Evolutionary conservation across 2,329 filamentous ascomycete species (phyloP).

Genomic region (Pestalotiopsis sp.): DNA sequence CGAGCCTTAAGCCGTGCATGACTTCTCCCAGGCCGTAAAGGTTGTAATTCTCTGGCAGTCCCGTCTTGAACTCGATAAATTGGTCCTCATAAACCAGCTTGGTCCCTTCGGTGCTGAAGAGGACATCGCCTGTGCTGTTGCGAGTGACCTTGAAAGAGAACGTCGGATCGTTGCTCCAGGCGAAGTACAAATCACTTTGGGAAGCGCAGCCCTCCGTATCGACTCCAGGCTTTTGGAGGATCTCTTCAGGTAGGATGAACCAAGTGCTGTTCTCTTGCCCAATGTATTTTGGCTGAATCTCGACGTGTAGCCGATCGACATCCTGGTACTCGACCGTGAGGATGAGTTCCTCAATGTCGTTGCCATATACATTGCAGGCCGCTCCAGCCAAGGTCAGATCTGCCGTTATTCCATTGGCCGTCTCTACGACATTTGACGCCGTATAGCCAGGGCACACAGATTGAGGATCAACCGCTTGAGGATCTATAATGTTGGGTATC

Average conservation of each 20-base stretch:
- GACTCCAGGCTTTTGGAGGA: constrained; percentile 59
- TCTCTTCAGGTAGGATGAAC: constrained; percentile 66
- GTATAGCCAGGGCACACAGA: constrained; percentile 69
- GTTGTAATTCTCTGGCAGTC: constrained; percentile 72
- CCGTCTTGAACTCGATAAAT: constrained; percentile 72
- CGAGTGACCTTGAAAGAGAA: constrained; percentile 71
- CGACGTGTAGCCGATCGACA: constrained; percentile 67
- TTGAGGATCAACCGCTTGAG: constrained; percentile 65
- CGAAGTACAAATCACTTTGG: constrained; percentile 56
- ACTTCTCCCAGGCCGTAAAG: constrained; percentile 75
- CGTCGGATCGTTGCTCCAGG: constrained; percentile 56
- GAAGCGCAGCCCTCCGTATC: constrained; percentile 44
- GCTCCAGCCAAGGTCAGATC: constrained; percentile 69
- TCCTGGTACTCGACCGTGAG: constrained; percentile 71
- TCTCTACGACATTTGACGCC: constrained; percentile 61
- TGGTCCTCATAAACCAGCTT: constrained; percentile 75
- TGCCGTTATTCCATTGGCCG: constrained; percentile 63
- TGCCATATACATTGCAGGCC: constrained; percentile 78
- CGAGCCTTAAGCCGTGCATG: constrained; percentile 71
- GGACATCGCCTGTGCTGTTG: constrained; percentile 60
- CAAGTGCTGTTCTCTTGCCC: constrained; percentile 64
- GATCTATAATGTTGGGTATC: constrained; percentile 67
- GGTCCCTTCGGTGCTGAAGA: constrained; percentile 68
- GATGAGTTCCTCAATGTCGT: constrained; percentile 67
- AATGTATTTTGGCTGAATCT: constrained; percentile 69